A percentile compares a stretch with the other conserved stretches of the same genome.
Conservation (phyloP, 495 filamentous ascomycete species). For the Achaetomiella virescens region DNA sequence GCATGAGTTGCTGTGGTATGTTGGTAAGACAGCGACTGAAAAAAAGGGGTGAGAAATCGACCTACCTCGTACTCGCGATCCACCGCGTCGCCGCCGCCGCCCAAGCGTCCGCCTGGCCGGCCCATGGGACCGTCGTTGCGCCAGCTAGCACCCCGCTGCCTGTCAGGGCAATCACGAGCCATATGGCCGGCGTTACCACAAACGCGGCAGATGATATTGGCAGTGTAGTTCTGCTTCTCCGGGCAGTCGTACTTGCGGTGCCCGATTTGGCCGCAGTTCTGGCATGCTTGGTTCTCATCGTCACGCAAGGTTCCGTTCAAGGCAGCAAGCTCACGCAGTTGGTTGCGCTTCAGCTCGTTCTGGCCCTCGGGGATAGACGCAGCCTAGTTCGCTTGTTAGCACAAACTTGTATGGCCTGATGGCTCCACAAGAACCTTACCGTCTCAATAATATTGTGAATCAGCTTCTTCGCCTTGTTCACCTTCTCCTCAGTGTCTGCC, state of each 20-base stretch:
- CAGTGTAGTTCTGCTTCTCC: constrained; percentile 94
- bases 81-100: constrained; percentile 72
- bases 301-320: constrained; percentile 97
- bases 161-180: constrained; percentile 68
- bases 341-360: constrained; percentile 96
- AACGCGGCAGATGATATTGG: constrained; percentile 97
- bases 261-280: constrained; percentile 99
- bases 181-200: constrained; percentile 59
- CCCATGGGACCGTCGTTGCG: constrained; percentile 61
- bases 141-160: constrained; percentile 84
- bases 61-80: constrained; percentile 90
- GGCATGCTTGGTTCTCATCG: constrained; percentile 98
- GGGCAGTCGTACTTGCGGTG: constrained; percentile 99
- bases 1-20: constrained; percentile 77
- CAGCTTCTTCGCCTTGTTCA: constrained; percentile 94
- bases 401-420: not conserved
- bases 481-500: constrained; percentile 97
- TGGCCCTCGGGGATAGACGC: constrained; percentile 97
- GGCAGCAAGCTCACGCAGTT: constrained; percentile 92
- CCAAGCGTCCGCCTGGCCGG: constrained; percentile 53
- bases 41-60: not conserved
- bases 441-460: constrained; percentile 98
- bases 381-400: constrained; percentile 53
- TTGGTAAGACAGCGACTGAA: constrained; percentile 25
- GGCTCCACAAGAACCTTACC: constrained; percentile 51